Evolutionary conservation across 2,329 filamentous ascomycete species (phyloP).

Genomic region (Cordyceps javanica): DNA sequence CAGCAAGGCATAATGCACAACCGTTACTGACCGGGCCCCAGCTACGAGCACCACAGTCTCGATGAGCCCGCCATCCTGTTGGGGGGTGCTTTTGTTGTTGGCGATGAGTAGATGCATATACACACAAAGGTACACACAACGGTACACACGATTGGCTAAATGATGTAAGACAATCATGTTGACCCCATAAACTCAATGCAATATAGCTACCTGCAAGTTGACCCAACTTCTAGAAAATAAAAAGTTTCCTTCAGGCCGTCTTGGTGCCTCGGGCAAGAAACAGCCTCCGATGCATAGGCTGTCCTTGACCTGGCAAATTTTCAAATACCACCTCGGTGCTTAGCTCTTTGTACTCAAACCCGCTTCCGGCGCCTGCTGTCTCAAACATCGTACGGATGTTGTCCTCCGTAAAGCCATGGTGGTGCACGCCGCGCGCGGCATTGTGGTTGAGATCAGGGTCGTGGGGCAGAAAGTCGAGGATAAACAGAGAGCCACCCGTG

Average conservation of each 20-base stretch:
- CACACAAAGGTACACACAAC: neutral
- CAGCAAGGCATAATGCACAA: too few species aligned
- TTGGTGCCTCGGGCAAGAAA: conserved; percentile 47
- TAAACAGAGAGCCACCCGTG: conserved; percentile 59
- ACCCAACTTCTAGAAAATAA: neutral
- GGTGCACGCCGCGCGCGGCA: conserved; percentile 48
- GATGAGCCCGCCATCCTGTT: conserved; percentile 75
- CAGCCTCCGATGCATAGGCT: conserved; percentile 25
- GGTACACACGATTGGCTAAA: neutral
- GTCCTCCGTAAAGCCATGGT: conserved; percentile 59
- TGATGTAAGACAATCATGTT: neutral
- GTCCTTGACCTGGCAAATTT: conserved; percentile 22
- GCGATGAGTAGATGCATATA: conserved; percentile 17
- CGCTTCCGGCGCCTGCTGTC: conserved; percentile 50
- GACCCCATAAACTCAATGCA: neutral
- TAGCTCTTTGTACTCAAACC: conserved; percentile 53
- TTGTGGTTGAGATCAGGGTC: conserved; percentile 22
- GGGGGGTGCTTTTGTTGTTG: conserved; percentile 62
- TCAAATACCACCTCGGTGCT: conserved; percentile 42
- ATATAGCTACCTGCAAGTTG: neutral
- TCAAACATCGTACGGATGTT: conserved; percentile 56
- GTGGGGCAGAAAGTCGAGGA: conserved; percentile 62
- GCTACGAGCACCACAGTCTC: conserved; percentile 75
- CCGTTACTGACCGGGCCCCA: conserved; percentile 24
- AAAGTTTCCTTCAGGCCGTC: neutral